Evolutionary conservation across 1,284 basidiomycete species (phyloP).

Genomic region (Trametes sp.): DNA sequence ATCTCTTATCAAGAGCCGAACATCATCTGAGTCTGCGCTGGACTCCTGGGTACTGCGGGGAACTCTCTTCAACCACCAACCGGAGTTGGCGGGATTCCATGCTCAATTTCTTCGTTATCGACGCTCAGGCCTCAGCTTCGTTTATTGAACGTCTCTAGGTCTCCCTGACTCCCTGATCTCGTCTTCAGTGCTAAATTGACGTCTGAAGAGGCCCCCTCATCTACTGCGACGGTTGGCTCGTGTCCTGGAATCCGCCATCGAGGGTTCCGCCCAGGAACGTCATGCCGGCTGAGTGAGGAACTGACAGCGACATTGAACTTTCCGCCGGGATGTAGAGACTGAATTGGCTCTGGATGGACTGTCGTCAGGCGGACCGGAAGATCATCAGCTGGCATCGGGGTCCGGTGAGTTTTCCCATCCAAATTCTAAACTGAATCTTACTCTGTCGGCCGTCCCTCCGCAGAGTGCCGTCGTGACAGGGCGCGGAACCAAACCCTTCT

Average conservation of each 20-base stretch:
- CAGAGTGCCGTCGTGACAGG: constrained; percentile 24
- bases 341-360: constrained; percentile 13
- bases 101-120: neutral
- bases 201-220: neutral
- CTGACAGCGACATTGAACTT: constrained; percentile 17
- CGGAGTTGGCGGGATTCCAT: constrained; percentile 6
- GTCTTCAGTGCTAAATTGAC: constrained; percentile 2
- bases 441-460: constrained; percentile 25
- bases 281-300: constrained; percentile 18
- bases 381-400: constrained; percentile 30
- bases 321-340: constrained; percentile 12
- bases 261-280: constrained; percentile 22
- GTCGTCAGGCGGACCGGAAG: constrained; percentile 32
- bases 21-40: too few relatives aligned
- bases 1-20: too few relatives aligned
- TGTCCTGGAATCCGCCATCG: constrained; percentile 15
- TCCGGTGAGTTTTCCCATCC: constrained; percentile 31
- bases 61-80: neutral
- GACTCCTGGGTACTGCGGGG: too few relatives aligned
- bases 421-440: constrained; percentile 32
- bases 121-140: neutral
- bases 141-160: neutral
- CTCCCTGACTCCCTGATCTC: neutral
- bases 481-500: constrained; percentile 23
- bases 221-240: neutral